Conservation (phyloP, 768 basidiomycete genomes). For the Strobilomyces dryophilus region DNA sequence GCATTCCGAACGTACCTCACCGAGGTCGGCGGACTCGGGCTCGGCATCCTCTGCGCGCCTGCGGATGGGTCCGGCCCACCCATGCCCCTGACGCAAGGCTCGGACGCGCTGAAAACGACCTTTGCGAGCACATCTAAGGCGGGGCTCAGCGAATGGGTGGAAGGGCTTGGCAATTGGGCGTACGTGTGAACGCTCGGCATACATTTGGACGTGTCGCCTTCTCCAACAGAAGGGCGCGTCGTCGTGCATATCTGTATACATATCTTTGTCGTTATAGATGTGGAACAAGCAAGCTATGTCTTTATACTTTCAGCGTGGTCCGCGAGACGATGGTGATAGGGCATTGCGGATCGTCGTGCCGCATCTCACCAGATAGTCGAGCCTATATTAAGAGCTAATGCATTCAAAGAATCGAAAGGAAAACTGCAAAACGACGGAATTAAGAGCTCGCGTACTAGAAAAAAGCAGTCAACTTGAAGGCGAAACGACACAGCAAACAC, state of each 20-base stretch:
- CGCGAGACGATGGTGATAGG: not conserved
- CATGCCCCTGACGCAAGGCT: constrained; percentile 24
- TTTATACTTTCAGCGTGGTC: not conserved
- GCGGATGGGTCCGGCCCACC: constrained; percentile 11
- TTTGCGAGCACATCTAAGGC: constrained; percentile 26
- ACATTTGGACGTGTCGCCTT: not conserved
- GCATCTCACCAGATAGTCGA: not conserved
- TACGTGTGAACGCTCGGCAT: constrained; percentile 29
- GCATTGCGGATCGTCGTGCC: not conserved
- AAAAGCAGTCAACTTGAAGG: not conserved
- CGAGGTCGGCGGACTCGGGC: constrained; percentile 88
- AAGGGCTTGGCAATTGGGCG: constrained; percentile 35
- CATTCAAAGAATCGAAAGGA: constrained; percentile 6
- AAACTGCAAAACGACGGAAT: constrained; percentile 1
- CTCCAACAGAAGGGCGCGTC: not conserved
- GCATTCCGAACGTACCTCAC: constrained; percentile 64
- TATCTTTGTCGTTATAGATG: constrained; percentile 1
- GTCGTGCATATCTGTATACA: constrained; percentile 2
- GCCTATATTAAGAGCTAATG: constrained; percentile 5
- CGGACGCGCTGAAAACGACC: constrained; percentile 12
- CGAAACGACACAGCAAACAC: constrained; percentile 7
- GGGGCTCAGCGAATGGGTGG: constrained; percentile 36
- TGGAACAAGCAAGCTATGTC: not conserved
- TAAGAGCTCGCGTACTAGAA: not conserved
- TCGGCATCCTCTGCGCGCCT: constrained; percentile 76